Evolutionary conservation across 805 yeast genomes (phyloP), one percentile per base, ranked within the genome.

Genomic region (Wilhelminamyces savonicus): DNA sequence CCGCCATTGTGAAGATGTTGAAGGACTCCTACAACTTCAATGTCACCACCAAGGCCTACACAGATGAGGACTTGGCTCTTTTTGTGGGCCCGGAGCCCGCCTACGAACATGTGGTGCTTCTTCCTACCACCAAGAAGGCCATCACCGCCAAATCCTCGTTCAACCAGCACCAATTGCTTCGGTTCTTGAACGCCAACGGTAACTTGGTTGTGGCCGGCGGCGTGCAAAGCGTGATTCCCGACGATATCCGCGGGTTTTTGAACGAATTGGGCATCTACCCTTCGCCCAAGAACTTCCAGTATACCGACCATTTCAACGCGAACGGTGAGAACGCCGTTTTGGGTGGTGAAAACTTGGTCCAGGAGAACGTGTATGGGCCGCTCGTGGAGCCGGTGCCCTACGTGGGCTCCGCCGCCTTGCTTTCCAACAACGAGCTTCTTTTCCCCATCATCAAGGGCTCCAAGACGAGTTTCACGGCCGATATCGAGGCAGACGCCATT

Each of bases 181-280:
- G 74, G 23, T 85, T 78, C 46, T 63, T 78, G 40, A 54, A 71
- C 38, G 66, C 62, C 10, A 85, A 90, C 27, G 96, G 96, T 37
- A 82, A 87, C 50, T 52, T 92, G 7, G 46, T 92, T 12, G 72
- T 78, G 10, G 39, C 43, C 7, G 84, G 82, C 16, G 72, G 79
- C 13, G 35, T 38, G 7, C 23, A 41, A 17, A 32, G 48, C 4
- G 47, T 52, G 3, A 40, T 54, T 29, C 68, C 69, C 5, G 69
- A 62, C 12, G 56, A 50, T 14, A 57, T 82, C 20, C 74, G 85
- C 36, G 60, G 71, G 3, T 79, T 82, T 45, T 69, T 85, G 40
- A 74, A 77, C 46, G 86, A 88, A 51, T 58, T 88, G 40, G 98
- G 96, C 19, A 78, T 92, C 29, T 74, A 66, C 46, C 83, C 96